These are phyloP conservation scores for Xylariaceae sp. DNA, from an alignment of 2,329 filamentous ascomycete species.

Conservation along the genomic window DNA sequence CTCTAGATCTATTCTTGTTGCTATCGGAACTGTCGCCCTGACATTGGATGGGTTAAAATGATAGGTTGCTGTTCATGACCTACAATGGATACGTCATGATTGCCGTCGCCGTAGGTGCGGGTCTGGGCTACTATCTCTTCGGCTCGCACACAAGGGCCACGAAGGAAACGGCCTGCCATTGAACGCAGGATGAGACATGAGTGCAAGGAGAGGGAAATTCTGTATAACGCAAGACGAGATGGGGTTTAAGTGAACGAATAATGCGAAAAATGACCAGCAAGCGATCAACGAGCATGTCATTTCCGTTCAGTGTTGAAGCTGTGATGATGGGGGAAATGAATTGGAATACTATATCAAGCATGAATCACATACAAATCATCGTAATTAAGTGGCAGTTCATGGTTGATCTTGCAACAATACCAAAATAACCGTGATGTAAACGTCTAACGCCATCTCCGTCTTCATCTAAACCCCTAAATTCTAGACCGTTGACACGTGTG, in stretches of 20 bases:
- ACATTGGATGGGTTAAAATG: neutral
- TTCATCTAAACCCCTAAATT: neutral
- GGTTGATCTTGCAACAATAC: neutral
- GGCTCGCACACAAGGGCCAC: constrained; percentile 72
- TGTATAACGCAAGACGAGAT: neutral
- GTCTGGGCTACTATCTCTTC: constrained; percentile 86
- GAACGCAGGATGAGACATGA: neutral
- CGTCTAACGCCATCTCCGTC: too few relatives aligned
- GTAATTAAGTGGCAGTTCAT: neutral
- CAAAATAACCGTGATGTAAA: neutral
- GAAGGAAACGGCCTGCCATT: constrained; percentile 94
- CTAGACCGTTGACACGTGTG: neutral
- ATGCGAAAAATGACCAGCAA: neutral
- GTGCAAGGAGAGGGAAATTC: neutral
- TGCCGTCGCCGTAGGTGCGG: constrained; percentile 85
- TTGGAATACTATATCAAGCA: neutral
- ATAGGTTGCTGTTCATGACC: constrained; percentile 98
- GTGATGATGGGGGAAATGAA: neutral
- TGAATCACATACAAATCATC: neutral
- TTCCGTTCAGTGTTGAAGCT: neutral
- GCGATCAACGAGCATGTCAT: constrained; percentile 2
- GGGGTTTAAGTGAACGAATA: neutral
- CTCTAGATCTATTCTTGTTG: neutral
- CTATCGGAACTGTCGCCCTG: neutral
- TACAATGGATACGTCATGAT: constrained; percentile 99